Percentiles rank a stretch among this genome's conserved stretches.
phyloP scores from a whole-genome alignment of 1,139 yeast genomes.

The Lodderomyces pseudojiufengensis region DNA sequence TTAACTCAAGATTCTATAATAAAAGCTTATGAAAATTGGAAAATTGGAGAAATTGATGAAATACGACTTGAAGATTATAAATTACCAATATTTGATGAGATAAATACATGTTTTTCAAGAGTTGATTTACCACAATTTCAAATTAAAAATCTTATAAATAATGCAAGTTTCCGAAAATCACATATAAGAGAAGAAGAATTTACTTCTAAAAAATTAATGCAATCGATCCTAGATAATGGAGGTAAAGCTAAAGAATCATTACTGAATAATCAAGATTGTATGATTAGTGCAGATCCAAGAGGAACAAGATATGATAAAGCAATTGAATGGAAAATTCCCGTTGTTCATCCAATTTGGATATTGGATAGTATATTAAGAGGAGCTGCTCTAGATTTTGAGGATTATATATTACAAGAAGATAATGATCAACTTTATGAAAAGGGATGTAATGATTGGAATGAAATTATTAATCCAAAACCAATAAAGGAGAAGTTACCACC shows the following conservation, averaged over 20 bases:
- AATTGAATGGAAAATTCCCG: slow-evolving; percentile 61
- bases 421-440: slow-evolving; percentile 31
- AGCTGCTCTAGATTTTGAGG: slow-evolving; percentile 51
- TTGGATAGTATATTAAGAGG: slow-evolving; percentile 58
- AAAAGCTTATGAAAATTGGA: slow-evolving; percentile 50
- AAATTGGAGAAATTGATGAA: slow-evolving; percentile 40
- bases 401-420: slow-evolving; percentile 32
- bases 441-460: slow-evolving; percentile 54
- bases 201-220: slow-evolving; percentile 20
- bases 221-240: slow-evolving; percentile 47
- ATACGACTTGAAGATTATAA: slow-evolving; percentile 22
- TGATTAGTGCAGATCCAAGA: slow-evolving; percentile 48
- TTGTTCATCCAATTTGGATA: slow-evolving; percentile 76
- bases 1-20: slow-evolving; percentile 46
- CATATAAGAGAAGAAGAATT: slow-evolving; percentile 20
- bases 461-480: slow-evolving; percentile 13
- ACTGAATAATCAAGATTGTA: slow-evolving; percentile 46
- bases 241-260: slow-evolving; percentile 60
- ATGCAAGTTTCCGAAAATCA: slow-evolving; percentile 4
- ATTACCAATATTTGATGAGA: slow-evolving; percentile 45
- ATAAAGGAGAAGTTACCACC: neutral
- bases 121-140: slow-evolving; percentile 20
- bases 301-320: slow-evolving; percentile 69
- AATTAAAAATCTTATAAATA: slow-evolving; percentile 8
- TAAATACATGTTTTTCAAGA: slow-evolving; percentile 53